Evolutionary conservation across 2,329 filamentous ascomycete genomes (phyloP).

Genomic region (Verruconis gallopava): DNA sequence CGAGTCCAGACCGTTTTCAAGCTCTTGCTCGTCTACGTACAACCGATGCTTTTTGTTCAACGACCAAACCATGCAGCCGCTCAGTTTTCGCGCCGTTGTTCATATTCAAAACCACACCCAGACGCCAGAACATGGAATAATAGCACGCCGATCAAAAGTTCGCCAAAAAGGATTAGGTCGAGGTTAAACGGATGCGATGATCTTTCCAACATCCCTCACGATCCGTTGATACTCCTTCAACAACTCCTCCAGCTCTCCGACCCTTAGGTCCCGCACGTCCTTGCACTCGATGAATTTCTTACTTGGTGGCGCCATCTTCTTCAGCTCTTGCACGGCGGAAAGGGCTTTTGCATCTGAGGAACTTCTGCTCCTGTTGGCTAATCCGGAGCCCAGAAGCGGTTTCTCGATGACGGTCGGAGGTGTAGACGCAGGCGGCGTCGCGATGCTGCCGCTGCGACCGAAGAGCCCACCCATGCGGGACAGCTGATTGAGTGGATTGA

Average conservation of each 20-base stretch:
- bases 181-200: slow-evolving; percentile 18
- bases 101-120: no score
- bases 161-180: no score
- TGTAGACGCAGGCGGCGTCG: slow-evolving; percentile 27
- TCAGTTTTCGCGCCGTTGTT: no score
- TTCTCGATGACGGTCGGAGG: neutral
- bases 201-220: slow-evolving; percentile 30
- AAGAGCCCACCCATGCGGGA: slow-evolving; percentile 66
- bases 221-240: slow-evolving; percentile 31
- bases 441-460: slow-evolving; percentile 37
- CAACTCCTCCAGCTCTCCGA: slow-evolving; percentile 36
- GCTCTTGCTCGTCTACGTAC: no score
- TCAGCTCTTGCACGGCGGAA: slow-evolving; percentile 31
- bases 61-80: no score
- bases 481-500: slow-evolving; percentile 73
- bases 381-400: neutral
- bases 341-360: slow-evolving; percentile 15
- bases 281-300: slow-evolving; percentile 35
- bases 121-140: no score
- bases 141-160: no score
- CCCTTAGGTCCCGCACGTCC: slow-evolving; percentile 31
- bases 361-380: slow-evolving; percentile 16
- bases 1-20: no score
- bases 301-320: slow-evolving; percentile 32
- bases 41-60: no score